Base-by-base conservation (phyloP, 306 rosid species). In the Dryas drummondii region DNA sequence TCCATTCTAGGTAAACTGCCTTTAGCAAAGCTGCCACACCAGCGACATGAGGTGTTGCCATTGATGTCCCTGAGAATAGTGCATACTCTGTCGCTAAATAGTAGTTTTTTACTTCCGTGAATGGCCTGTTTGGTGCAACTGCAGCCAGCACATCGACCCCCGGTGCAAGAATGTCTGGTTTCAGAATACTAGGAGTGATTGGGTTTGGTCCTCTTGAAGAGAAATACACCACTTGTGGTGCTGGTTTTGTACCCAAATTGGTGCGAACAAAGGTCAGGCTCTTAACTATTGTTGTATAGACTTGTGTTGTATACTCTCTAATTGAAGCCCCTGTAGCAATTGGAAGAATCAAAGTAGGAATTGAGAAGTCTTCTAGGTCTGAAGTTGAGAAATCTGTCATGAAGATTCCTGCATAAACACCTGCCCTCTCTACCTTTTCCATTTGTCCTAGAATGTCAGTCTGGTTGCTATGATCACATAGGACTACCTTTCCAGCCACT, bases 101-200 rank as follows among this genome's bases (percentile, higher is more conserved):
- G 16, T 70, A 70, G 5, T 52, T 41, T 7, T 19, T 6, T 16
- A 70, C 51, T 54, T n/a, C 9, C 7, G n/a, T 54, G n/a, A 66
- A 71, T 0, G 59, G 1, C 41, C 22, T 17, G 26, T 57, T 13
- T 8, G 72, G 72, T 0, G 77, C 68, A 70, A 79, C 77, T 11
- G 80, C 68, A 13, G 80, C 84, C 72, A 80, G 32, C 22, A 75
- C 67, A 42, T 80, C 14, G 63, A 68, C 80, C 51, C 84, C 77
- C 1, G 69, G 80, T 3, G 77, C 84, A 12, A 75, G 17, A 44
- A 80, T 3, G 16, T 63, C 69, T 0, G 73, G 84, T 41, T 63
- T 80, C 3, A 80, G 68, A 14, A 75, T 51, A 14, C 59, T 2
- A 12, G 55, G 68, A 15, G 73, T 69, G 4, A 54, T 1, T 0